Percentiles rank a stretch among this genome's conserved stretches.
Evolutionary conservation across 2,329 filamentous ascomycete species (phyloP).

Genomic region (Nothomitra cinnamomea): DNA sequence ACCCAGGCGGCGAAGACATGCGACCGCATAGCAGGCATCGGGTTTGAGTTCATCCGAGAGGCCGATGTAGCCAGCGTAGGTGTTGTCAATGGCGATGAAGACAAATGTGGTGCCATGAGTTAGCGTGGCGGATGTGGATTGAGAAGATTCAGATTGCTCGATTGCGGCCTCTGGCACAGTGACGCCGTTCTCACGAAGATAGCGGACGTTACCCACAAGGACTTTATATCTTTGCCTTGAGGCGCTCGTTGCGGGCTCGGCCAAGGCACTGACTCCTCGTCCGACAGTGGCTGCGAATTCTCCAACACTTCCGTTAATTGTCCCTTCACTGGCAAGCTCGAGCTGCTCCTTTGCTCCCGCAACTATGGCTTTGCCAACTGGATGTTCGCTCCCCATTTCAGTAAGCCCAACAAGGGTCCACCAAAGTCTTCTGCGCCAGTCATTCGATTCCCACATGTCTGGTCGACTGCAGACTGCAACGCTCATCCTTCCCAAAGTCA

Average conservation of each 20-base stretch:
- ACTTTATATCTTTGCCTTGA: constrained; percentile 58
- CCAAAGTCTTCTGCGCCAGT: constrained; percentile 61
- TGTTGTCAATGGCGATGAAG: constrained; percentile 70
- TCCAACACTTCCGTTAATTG: constrained; percentile 67
- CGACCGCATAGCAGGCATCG: constrained; percentile 62
- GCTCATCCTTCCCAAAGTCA: constrained; percentile 91
- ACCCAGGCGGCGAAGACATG: constrained; percentile 68
- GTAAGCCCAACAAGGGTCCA: constrained; percentile 94
- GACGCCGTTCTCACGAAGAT: constrained; percentile 55
- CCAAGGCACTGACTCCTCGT: constrained; percentile 63
- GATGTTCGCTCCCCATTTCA: constrained; percentile 91
- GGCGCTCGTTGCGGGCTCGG: constrained; percentile 56
- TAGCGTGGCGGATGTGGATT: constrained; percentile 18
- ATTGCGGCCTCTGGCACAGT: constrained; percentile 17
- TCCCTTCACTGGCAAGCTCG: constrained; percentile 50
- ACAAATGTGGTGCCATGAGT: constrained; percentile 64
- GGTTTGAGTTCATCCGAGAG: constrained; percentile 86
- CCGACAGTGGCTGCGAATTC: constrained; percentile 75
- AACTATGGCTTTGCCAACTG: constrained; percentile 79
- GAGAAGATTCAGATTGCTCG: constrained; percentile 11
- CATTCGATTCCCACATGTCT: constrained; percentile 49
- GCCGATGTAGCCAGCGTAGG: constrained; percentile 66
- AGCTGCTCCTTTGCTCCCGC: constrained; percentile 59
- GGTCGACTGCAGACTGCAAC: constrained; percentile 57
- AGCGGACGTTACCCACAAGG: constrained; percentile 68